Evolutionary conservation across 441 rosid genomes (phyloP).

Genomic region (Euphorbia celastroides): DNA sequence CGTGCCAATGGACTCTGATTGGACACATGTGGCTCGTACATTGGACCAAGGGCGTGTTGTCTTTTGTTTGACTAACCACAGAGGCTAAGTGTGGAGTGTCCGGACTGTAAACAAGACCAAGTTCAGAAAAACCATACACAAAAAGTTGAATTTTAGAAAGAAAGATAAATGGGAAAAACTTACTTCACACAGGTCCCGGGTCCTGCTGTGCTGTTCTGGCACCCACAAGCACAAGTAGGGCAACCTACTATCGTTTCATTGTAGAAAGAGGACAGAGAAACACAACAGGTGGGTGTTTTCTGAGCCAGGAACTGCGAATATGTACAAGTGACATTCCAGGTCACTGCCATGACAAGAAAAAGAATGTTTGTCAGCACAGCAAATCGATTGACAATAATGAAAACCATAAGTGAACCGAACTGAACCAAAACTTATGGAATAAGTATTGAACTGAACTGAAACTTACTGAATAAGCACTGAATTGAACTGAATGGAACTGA

Average conservation of each 20-base stretch:
- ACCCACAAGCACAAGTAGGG: constrained; percentile 85
- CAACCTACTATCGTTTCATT: constrained; percentile 67
- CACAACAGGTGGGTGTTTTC: constrained; percentile 78
- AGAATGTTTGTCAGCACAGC: constrained; percentile 16
- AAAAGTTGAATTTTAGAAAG: constrained; percentile 35
- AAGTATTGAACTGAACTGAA: no score
- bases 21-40: constrained; percentile 95
- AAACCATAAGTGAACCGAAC: not conserved
- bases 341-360: constrained; percentile 46
- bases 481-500: no score
- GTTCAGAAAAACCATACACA: not conserved
- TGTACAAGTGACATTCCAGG: constrained; percentile 88
- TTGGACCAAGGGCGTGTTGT: constrained; percentile 49
- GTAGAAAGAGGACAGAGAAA: constrained; percentile 85
- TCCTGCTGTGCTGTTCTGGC: constrained; percentile 44
- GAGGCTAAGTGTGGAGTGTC: constrained; percentile 53
- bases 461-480: no score
- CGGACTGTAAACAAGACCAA: constrained; percentile 31
- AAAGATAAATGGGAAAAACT: constrained; percentile 39
- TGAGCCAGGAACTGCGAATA: constrained; percentile 82
- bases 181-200: constrained; percentile 63
- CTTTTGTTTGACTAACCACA: constrained; percentile 45
- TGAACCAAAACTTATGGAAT: no score
- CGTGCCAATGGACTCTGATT: constrained; percentile 83
- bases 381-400: not conserved